A percentile compares a stretch with the other conserved stretches of the same genome.
phyloP scores from a whole-genome alignment of 768 basidiomycete genomes.

The Boletus pseudo-olivaceus region DNA sequence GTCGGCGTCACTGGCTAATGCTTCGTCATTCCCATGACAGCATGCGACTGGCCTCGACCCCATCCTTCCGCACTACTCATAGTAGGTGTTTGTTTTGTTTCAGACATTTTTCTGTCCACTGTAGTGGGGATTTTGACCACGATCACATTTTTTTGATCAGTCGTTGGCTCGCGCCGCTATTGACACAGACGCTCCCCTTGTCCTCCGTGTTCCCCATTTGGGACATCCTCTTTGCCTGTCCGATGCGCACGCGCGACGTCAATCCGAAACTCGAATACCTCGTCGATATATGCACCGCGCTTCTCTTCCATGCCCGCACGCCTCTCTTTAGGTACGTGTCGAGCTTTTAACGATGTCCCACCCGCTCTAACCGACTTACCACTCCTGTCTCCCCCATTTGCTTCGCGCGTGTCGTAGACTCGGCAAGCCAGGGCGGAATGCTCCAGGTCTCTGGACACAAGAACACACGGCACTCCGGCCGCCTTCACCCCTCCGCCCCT shows the following conservation, averaged over 20 bases:
- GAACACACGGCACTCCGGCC: constrained; percentile 37
- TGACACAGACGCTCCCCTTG: constrained; percentile 72
- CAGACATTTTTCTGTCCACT: neutral
- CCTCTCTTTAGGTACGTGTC: constrained; percentile 51
- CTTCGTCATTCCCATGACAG: constrained; percentile 32
- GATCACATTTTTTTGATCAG: constrained; percentile 33
- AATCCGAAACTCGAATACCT: constrained; percentile 66
- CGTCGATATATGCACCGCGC: constrained; percentile 66
- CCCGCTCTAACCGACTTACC: neutral
- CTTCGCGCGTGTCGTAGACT: constrained; percentile 38
- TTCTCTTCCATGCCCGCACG: constrained; percentile 57
- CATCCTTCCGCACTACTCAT: constrained; percentile 72
- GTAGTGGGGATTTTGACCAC: neutral
- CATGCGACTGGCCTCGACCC: constrained; percentile 65
- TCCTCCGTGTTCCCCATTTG: constrained; percentile 57
- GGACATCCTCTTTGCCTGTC: constrained; percentile 67
- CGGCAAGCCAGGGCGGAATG: constrained; percentile 42
- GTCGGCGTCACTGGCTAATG: neutral
- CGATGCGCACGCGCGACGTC: constrained; percentile 46
- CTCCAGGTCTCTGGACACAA: constrained; percentile 53
- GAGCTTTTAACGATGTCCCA: neutral
- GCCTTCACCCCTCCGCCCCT: constrained; percentile 43
- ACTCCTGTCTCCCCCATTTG: neutral
- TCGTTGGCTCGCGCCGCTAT: constrained; percentile 69
- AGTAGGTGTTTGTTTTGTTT: constrained; percentile 43